phyloP scores from a whole-genome alignment of 331 rosid genomes.

The Pyracantha coccinea region DNA sequence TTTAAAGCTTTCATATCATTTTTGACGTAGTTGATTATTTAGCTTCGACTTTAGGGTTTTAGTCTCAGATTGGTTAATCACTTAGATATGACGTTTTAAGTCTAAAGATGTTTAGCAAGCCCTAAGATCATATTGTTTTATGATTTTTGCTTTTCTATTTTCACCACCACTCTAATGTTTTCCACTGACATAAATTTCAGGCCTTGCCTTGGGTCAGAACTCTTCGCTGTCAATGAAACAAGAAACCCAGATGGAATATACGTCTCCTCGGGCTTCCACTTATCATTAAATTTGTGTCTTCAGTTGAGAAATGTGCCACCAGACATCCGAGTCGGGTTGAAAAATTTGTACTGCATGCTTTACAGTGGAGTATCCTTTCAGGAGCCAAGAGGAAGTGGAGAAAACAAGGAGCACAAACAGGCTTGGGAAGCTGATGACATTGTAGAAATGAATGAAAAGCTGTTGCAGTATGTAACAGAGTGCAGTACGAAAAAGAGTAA shows the following conservation, averaged over 20 bases:
- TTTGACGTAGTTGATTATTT: not conserved
- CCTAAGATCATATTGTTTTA: not conserved
- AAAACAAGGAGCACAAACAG: not conserved
- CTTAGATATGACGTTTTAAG: not conserved
- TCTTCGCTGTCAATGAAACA: conserved; percentile 27
- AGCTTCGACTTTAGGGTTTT: not conserved
- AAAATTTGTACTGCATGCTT: conserved; percentile 44
- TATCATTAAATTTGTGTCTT: conserved; percentile 47
- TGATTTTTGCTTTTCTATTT: not conserved
- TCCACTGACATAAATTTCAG: conserved; percentile 27
- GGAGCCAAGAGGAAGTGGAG: conserved; percentile 5
- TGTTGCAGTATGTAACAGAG: conserved; percentile 27
- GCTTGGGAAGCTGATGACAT: conserved; percentile 43
- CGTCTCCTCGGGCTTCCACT: conserved; percentile 26
- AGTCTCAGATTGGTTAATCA: not conserved
- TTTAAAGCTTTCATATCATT: not conserved
- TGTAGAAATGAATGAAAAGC: conserved; percentile 34
- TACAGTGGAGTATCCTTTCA: conserved; percentile 26
- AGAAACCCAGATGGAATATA: conserved; percentile 20
- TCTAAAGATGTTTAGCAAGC: not conserved
- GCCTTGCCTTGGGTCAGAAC: conserved; percentile 44
- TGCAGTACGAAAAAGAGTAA: not conserved
- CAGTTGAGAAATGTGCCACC: conserved; percentile 38
- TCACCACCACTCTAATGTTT: not conserved
- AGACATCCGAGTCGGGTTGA: conserved; percentile 10